A percentile compares a stretch with the other conserved stretches of the same genome.
These are phyloP conservation scores for Penicillium subrubescens DNA, from an alignment of 495 filamentous ascomycete species.

Conservation along the genomic window DNA sequence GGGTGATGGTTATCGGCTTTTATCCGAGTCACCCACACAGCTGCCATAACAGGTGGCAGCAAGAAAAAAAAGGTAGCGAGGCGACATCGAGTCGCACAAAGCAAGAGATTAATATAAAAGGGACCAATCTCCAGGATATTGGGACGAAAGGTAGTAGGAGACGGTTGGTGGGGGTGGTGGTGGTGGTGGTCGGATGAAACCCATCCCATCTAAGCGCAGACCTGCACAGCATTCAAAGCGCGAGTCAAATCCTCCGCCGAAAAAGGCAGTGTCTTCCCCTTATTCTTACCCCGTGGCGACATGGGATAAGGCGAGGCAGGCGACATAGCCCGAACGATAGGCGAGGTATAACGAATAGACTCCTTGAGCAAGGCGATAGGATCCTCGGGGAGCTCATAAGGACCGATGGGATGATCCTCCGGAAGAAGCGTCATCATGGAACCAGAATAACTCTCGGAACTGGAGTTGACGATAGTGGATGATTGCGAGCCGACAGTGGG, in stretches of 20 bases:
- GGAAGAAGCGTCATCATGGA: conserved; percentile 45
- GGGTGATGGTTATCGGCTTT: not conserved
- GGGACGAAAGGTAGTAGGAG: conserved; percentile 9
- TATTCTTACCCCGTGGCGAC: conserved; percentile 27
- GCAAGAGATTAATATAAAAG: conserved; percentile 12
- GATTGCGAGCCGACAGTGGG: conserved; percentile 39
- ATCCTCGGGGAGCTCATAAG: conserved; percentile 31
- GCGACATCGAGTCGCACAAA: conserved; percentile 21
- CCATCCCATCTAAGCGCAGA: conserved; percentile 31
- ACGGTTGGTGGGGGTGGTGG: not conserved
- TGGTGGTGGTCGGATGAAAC: not conserved
- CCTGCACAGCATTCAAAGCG: conserved; percentile 46
- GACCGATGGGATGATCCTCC: conserved; percentile 18
- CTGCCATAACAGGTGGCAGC: not conserved
- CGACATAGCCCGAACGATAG: conserved; percentile 36
- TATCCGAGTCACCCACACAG: not conserved
- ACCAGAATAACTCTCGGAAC: conserved; percentile 41
- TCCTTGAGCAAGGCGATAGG: conserved; percentile 41
- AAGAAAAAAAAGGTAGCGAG: not conserved
- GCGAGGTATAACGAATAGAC: conserved; percentile 38
- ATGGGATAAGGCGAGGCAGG: conserved; percentile 27
- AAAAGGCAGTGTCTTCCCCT: conserved; percentile 36
- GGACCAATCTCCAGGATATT: conserved; percentile 26
- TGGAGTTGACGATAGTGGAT: conserved; percentile 43
- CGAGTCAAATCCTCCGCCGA: conserved; percentile 44